These are phyloP conservation scores for Penicillium pulvis DNA, from an alignment of 495 filamentous ascomycete genomes.

Conservation along the genomic window DNA sequence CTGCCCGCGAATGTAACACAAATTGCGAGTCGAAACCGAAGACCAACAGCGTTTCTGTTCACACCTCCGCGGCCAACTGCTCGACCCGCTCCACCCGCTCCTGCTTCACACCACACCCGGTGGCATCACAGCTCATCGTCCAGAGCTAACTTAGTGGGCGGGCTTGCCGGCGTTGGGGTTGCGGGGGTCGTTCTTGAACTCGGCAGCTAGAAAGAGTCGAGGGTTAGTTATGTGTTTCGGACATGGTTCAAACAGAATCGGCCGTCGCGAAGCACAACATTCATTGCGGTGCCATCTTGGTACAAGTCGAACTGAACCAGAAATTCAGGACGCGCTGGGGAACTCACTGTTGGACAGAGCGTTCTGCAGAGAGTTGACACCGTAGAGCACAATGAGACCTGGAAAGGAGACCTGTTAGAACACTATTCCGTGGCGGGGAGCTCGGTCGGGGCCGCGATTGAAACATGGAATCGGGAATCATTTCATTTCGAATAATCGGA, in stretches of 20 bases:
- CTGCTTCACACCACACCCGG: slow-evolving; percentile 15
- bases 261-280: not conserved
- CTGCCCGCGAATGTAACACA: slow-evolving; percentile 36
- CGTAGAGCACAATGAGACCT: slow-evolving; percentile 85
- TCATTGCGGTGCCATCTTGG: not conserved
- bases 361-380: slow-evolving; percentile 76
- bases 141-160: slow-evolving; percentile 40
- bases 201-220: slow-evolving; percentile 61
- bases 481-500: not conserved
- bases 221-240: slow-evolving; percentile 24
- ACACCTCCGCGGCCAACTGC: slow-evolving; percentile 14
- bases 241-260: slow-evolving; percentile 4
- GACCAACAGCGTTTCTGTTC: slow-evolving; percentile 23
- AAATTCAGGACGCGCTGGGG: not conserved
- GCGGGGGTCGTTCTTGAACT: slow-evolving; percentile 95
- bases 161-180: slow-evolving; percentile 65
- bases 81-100: slow-evolving; percentile 21
- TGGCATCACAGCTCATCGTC: slow-evolving; percentile 20
- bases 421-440: slow-evolving; percentile 11
- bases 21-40: slow-evolving; percentile 25
- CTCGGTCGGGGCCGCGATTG: slow-evolving; percentile 5
- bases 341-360: slow-evolving; percentile 71
- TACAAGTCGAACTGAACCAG: not conserved
- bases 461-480: slow-evolving; percentile 1
- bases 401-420: slow-evolving; percentile 36